phyloP scores from a whole-genome alignment of 2,329 filamentous ascomycete genomes.

The Microcyclosporella mali region DNA sequence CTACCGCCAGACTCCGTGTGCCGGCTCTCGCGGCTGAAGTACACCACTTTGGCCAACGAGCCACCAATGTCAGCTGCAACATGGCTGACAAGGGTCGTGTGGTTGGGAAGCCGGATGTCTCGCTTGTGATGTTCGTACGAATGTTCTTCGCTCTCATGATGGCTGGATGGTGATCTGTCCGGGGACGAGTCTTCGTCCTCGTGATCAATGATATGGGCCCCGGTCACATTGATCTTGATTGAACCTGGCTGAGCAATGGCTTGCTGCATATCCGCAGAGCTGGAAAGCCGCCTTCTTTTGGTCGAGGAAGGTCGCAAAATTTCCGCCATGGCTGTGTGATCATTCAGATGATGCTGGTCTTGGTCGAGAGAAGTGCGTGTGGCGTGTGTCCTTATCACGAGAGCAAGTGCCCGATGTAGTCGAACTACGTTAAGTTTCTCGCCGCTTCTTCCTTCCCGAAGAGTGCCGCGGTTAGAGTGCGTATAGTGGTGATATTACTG shows the following conservation, averaged over 20 bases:
- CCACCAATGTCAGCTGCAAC: slow-evolving; percentile 98
- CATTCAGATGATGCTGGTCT: no score
- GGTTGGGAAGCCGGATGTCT: slow-evolving; percentile 93
- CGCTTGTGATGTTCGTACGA: slow-evolving; percentile 68
- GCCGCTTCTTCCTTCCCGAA: background rate
- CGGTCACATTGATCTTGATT: slow-evolving; percentile 92
- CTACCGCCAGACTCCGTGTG: slow-evolving; percentile 68
- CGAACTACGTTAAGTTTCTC: no score
- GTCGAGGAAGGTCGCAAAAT: background rate
- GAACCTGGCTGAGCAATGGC: slow-evolving; percentile 57
- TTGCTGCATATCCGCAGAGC: slow-evolving; percentile 40
- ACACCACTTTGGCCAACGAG: slow-evolving; percentile 91
- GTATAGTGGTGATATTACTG: background rate
- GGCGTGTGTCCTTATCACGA: no score
- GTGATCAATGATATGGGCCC: slow-evolving; percentile 92
- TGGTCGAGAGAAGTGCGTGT: no score
- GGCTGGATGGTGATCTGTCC: slow-evolving; percentile 37
- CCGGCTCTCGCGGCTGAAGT: slow-evolving; percentile 77
- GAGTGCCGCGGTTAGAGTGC: background rate
- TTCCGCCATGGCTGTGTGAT: slow-evolving; percentile 2
- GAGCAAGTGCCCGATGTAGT: no score
- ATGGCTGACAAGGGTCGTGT: slow-evolving; percentile 91
- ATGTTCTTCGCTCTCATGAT: slow-evolving; percentile 41
- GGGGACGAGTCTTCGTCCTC: slow-evolving; percentile 42
- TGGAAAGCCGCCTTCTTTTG: slow-evolving; percentile 26